These are phyloP conservation scores for Bertia moriformis DNA, from an alignment of 2,329 filamentous ascomycete genomes.

Conservation along the genomic window DNA sequence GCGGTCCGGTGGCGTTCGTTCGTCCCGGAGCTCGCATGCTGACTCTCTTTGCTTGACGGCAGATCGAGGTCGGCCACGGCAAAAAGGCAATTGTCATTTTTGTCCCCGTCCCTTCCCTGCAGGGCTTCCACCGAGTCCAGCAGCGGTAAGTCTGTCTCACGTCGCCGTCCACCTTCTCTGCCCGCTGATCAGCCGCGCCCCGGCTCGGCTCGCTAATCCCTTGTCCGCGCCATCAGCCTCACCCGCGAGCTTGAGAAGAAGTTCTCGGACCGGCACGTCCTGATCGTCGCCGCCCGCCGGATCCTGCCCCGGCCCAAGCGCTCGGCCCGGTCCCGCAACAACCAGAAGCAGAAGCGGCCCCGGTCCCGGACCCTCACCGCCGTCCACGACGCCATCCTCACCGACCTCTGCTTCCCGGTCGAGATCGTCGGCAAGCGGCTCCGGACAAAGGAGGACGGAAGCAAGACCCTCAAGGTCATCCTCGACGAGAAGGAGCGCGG, in stretches of 20 bases:
- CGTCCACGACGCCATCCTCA: constrained; percentile 95
- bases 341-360: constrained; percentile 96
- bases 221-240: constrained; percentile 57
- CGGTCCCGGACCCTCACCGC: constrained; percentile 94
- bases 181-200: constrained; percentile 3
- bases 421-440: constrained; percentile 99
- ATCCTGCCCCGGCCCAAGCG: constrained; percentile 98
- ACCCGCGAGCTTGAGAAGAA: constrained; percentile 99
- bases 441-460: constrained; percentile 96
- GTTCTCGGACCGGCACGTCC: constrained; percentile 99
- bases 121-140: constrained; percentile 98
- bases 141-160: constrained; percentile 64
- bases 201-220: background rate
- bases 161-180: no score
- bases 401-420: constrained; percentile 96
- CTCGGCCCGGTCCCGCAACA: constrained; percentile 88
- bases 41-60: constrained; percentile 50
- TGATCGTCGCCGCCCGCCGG: constrained; percentile 97
- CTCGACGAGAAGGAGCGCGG: constrained; percentile 99
- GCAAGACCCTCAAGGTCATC: constrained; percentile 97
- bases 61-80: constrained; percentile 99
- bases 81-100: constrained; percentile 99
- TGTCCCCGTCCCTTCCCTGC: constrained; percentile 97
- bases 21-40: constrained; percentile 64
- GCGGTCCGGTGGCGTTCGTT: constrained; percentile 62